Evolutionary conservation across 768 basidiomycete species (phyloP), one percentile per base, ranked within the genome.

Genomic region (Porphyrellus cyaneotinctus): DNA sequence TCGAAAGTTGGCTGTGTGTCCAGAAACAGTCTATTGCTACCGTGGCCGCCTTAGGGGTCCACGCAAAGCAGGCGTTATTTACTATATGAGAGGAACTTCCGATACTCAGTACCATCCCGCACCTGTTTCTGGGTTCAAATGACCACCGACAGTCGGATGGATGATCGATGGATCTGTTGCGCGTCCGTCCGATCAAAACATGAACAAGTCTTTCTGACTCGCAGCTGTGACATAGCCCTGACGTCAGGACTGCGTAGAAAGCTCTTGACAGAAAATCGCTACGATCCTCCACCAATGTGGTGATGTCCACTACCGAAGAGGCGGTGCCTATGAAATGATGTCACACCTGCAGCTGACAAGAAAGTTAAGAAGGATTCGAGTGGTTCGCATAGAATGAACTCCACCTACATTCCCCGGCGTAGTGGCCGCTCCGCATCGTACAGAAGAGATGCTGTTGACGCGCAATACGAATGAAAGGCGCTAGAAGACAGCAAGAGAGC

Each of bases 211-310:
- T 39, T 43, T 42, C 31, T 36, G 47, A 28, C 48, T 18, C 38
- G n/a, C 10, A 26, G 20, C 42, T 41, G 28, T 18, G 31, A 52
- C 46, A 58, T 49, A 20, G 47, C 45, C 26, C 47, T 65, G 64
- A 65, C 64, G 64, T 65, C 64, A 66, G 52, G n/a, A 26, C 59
- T 59, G 59, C 56, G 62, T 35, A 36, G 53, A 64, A 53, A 52
- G 53, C 58, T 37, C 54, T 52, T 18, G 46, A 52, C 50, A 46
- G 47, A 57, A 52, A 53, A 57, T 32, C 18, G 35, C 41, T 36
- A 52, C 14, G 45, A 53, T 56, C 36, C 37, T 26, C 46, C 48
- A 47, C n/a, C 49, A 47, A 53, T 38, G 30, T 22, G 23, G 20
- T 41, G 18, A 31, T 26, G 26, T 36, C 52, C 43, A 28, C 44